Evolutionary conservation across 2,329 filamentous ascomycete genomes (phyloP), one percentile per base, ranked within the genome.

Genomic region (Dactylella cylindrospora): DNA sequence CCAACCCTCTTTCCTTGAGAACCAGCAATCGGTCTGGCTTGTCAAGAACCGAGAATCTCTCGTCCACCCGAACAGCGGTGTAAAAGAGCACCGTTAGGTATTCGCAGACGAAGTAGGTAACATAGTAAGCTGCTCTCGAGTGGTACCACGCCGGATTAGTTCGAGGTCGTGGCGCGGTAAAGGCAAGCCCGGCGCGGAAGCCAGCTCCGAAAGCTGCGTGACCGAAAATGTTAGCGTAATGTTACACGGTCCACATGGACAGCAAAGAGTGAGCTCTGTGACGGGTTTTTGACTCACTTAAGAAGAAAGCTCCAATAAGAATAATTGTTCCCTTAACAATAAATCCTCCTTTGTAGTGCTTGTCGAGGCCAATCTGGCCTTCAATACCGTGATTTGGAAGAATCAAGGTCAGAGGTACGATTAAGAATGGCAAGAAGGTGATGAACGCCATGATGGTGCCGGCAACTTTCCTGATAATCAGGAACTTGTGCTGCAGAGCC

Each of bases 61-160:
- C 77, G 71, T 95, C 90, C 64, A 93, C 83, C 25, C 89, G 79
- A 15, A 79, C 72, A 12, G 85, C 69, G 0, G 84, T 78, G 72
- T 87, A 91, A 6, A 84, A 74, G 47, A 78, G 79, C 3, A 91
- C 78, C 29, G 89, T 82, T 19, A 85, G 70, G 32, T 90, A 74
- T 73, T 95, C 90, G 29, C 90, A 76, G 12, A 75, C 76, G 70
- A 87, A 94, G 74, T 88, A 86, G 75, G 93, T 87, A 70, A 83
- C 74, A 74, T 93, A 95, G 75, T 89, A 95, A 68, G 80, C 82
- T 1, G 83, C 80, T 71, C 84, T 86, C 69, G 76, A 76, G 68
- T 88, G 80, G 70, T 84, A 91, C 79, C 84, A 86, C 3, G 83
- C 84, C 1, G 86, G 82, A 54, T 81, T 33, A 8, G 36, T 74